A percentile compares a stretch with the other conserved stretches of the same genome.
phyloP scores from a whole-genome alignment of 257 asterid species.

The Plantago ovata region DNA sequence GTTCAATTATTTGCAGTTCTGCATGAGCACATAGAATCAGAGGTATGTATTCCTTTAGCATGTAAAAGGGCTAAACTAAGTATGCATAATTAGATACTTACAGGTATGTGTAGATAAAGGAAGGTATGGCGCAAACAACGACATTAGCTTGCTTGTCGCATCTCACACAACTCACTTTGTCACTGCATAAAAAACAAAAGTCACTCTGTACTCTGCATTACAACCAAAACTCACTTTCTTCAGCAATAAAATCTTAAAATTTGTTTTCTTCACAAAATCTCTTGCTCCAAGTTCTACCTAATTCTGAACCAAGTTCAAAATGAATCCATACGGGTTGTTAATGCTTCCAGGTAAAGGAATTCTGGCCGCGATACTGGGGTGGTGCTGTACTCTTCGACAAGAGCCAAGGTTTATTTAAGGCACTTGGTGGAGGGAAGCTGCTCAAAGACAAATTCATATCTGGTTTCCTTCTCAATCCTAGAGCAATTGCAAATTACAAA shows the following conservation, averaged over 20 bases:
- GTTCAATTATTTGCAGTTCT: constrained; percentile 64
- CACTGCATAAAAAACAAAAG: too few species aligned
- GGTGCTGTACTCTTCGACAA: constrained; percentile 62
- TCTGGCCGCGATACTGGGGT: constrained; percentile 96
- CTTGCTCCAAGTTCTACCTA: not conserved
- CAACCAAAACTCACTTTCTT: too few species aligned
- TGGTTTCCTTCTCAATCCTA: constrained; percentile 69
- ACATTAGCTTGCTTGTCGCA: too few species aligned
- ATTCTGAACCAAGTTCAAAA: not conserved
- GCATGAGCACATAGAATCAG: constrained; percentile 74
- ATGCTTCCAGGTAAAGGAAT: constrained; percentile 56
- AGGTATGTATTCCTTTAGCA: constrained; percentile 38
- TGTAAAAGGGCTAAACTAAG: constrained; percentile 8
- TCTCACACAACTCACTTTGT: too few species aligned
- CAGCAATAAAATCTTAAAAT: too few species aligned
- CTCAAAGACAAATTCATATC: constrained; percentile 73
- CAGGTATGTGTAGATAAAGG: too few species aligned
- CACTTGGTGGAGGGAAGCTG: constrained; percentile 86
- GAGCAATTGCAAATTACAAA: constrained; percentile 77
- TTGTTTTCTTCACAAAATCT: not conserved
- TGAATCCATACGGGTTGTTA: not conserved
- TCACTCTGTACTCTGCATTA: too few species aligned
- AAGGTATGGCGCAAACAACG: too few species aligned
- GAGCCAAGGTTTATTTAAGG: constrained; percentile 63
- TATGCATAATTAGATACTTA: constrained; percentile 6